Base-by-base conservation (phyloP, 1,139 yeast genomes). In the Pichia sp. region DNA sequence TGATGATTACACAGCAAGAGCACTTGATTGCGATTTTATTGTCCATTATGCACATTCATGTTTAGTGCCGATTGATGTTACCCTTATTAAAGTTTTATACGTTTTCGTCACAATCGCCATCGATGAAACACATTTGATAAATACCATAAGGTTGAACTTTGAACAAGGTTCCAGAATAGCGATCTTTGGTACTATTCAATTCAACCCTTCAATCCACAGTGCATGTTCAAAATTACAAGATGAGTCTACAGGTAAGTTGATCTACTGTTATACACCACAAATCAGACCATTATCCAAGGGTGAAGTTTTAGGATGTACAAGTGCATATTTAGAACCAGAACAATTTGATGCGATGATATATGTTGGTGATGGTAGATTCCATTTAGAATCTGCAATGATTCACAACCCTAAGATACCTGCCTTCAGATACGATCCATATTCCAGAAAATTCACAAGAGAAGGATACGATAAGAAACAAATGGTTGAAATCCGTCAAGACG, bases 1-100 rank as follows among this genome's bases (percentile, higher is more conserved):
- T 45, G 99, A 93, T 64, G 99, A 93, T 63, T 93, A 76, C 62
- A 91, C 99, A 0, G 99, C 99, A 4, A 72, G 91, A 51, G 83
- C 98, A 0, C 69, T 93, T 39, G 96, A 87, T 46, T 94, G 99
- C 67, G 99, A 93, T 63, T 86, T 91, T 58, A 82, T 93, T 49
- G 90, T 93, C 12, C 99, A 94, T 67, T 93, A 93, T 67, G 99
- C 99, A 2, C 99, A 93, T 65, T 90, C 96, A 14, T 93, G 99
- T 67, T 73, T 93, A 44, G 98, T 93, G 1, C 99, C 99, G 1
- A 88, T 93, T 28, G 99, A 91, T 63, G 77, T 91, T 28, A 93
- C 98, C 3, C 72, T 79, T 39, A 90, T 94, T 62, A 91, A 90
- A 67, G 96, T 93, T 14, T 69, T 93, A 24, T 93, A 93, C 61